These are phyloP conservation scores for Ogataea ganodermae DNA, from an alignment of 805 yeast genomes.

Conservation along the genomic window DNA sequence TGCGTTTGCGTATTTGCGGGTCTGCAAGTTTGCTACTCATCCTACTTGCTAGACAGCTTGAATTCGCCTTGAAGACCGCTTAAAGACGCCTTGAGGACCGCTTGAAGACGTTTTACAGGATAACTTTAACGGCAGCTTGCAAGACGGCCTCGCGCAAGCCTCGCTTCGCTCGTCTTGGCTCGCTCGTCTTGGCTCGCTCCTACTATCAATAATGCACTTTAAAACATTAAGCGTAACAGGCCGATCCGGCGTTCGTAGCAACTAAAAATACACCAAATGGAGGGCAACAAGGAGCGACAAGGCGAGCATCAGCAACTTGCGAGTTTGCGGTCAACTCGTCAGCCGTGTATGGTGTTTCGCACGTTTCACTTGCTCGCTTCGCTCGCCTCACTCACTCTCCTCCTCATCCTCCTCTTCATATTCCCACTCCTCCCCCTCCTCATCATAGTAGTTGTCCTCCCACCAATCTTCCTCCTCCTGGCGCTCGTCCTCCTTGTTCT, in stretches of 20 bases:
- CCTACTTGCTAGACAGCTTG: too few species aligned
- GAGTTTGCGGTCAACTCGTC: too few species aligned
- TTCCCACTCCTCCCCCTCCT: slow-evolving; percentile 35
- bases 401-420: slow-evolving; percentile 31
- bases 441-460: slow-evolving; percentile 36
- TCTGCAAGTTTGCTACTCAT: too few species aligned
- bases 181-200: background rate
- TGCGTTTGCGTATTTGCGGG: too few species aligned
- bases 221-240: slow-evolving; percentile 1
- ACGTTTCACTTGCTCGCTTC: slow-evolving; percentile 22
- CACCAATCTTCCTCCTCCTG: slow-evolving; percentile 38
- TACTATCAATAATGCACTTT: slow-evolving; percentile 2
- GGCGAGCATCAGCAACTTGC: background rate
- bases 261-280: slow-evolving; percentile 5
- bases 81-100: too few species aligned
- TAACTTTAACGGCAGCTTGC: too few species aligned
- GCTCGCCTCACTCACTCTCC: slow-evolving; percentile 31
- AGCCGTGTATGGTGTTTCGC: too few species aligned
- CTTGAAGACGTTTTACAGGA: too few species aligned
- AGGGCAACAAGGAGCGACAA: background rate
- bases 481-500: slow-evolving; percentile 27
- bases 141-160: too few species aligned
- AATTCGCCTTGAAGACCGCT: too few species aligned
- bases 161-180: background rate
- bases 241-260: background rate